These are phyloP conservation scores for Meyerozyma sp. DNA, from an alignment of 1,139 yeast genomes.

Conservation along the genomic window DNA sequence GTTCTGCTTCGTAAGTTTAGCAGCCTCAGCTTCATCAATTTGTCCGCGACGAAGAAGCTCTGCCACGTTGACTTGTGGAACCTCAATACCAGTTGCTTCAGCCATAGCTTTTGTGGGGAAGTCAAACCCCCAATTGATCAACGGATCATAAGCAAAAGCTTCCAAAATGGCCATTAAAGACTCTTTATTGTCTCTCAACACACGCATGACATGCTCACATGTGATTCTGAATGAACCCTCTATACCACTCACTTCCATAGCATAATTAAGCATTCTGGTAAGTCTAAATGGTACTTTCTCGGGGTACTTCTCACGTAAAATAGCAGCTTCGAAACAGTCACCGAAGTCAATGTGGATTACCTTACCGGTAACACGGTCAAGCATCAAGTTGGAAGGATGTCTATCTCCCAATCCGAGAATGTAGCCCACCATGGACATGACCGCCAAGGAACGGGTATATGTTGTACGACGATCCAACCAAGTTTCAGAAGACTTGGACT, in stretches of 20 bases:
- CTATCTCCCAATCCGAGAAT: constrained; percentile 95
- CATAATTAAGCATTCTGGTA: constrained; percentile 94
- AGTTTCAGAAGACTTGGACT: constrained; percentile 92
- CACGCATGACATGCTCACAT: constrained; percentile 95
- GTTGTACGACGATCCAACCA: constrained; percentile 98
- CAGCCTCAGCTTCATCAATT: constrained; percentile 72
- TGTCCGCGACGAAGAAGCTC: constrained; percentile 70
- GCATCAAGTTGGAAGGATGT: constrained; percentile 95
- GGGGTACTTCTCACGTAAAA: constrained; percentile 91
- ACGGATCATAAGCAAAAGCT: constrained; percentile 97
- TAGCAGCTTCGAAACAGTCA: constrained; percentile 98
- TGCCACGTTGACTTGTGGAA: constrained; percentile 60
- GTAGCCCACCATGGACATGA: constrained; percentile 98
- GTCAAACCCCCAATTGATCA: constrained; percentile 98
- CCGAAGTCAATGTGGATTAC: constrained; percentile 98
- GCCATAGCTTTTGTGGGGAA: constrained; percentile 77
- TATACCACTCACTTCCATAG: constrained; percentile 98
- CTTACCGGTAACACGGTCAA: constrained; percentile 90
- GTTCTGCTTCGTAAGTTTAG: constrained; percentile 63
- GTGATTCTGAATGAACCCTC: constrained; percentile 97
- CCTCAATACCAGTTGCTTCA: constrained; percentile 64
- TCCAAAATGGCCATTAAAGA: constrained; percentile 96
- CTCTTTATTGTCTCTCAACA: constrained; percentile 87
- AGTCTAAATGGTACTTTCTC: constrained; percentile 97
- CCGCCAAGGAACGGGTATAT: constrained; percentile 92